Conservation (phyloP, 2,329 filamentous ascomycete species). For the Calonectria crousiana region DNA sequence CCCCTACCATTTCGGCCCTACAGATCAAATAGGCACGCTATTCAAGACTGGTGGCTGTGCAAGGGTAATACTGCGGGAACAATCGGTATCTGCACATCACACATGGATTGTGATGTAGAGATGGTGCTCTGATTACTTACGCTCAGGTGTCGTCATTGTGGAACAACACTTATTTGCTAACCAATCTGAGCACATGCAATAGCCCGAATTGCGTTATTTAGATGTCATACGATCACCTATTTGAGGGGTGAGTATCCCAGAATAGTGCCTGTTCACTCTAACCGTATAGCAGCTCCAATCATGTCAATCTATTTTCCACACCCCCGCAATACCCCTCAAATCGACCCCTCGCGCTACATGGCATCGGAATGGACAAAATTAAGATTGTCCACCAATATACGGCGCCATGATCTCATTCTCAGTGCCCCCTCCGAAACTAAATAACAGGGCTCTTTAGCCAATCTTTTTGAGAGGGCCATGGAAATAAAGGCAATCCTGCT, state of each 20-base stretch:
- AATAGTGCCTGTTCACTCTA: neutral
- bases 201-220: neutral
- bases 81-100: neutral
- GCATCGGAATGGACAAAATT: neutral
- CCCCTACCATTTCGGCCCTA: too few species aligned
- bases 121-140: neutral
- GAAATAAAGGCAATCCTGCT: neutral
- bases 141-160: neutral
- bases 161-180: neutral
- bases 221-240: neutral
- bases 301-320: neutral
- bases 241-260: neutral
- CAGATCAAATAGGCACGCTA: neutral
- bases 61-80: neutral
- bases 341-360: neutral
- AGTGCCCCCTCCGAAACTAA: neutral
- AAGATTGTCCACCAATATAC: slow-evolving; percentile 4
- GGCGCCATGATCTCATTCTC: neutral
- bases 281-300: neutral
- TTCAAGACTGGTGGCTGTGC: neutral
- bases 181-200: neutral
- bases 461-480: neutral
- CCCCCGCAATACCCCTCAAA: neutral
- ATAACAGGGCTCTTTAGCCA: neutral
- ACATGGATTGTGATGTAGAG: neutral